Conservation (phyloP, 2,329 filamentous ascomycete genomes). For the Aureobasidium sp. region DNA sequence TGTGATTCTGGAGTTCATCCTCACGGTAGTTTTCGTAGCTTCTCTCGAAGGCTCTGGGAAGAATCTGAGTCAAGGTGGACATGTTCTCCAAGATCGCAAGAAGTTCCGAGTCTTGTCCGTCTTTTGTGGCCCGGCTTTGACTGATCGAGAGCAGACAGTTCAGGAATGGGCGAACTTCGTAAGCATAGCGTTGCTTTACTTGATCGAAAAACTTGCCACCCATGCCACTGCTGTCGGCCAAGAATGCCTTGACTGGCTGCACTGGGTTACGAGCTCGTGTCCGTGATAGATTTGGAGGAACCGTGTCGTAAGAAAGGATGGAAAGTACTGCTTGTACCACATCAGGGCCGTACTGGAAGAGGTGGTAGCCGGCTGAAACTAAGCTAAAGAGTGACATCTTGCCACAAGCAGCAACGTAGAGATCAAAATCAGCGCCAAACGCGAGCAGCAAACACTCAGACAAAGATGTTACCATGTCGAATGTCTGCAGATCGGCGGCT, state of each 20-base stretch:
- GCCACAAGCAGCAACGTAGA: constrained; percentile 54
- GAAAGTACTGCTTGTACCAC: constrained; percentile 60
- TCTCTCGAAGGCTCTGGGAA: constrained; percentile 61
- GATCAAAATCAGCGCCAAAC: constrained; percentile 44
- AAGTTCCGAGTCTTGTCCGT: constrained; percentile 41
- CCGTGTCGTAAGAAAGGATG: constrained; percentile 42
- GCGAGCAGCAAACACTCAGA: constrained; percentile 38
- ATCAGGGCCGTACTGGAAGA: constrained; percentile 66
- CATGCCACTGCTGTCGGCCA: constrained; percentile 13
- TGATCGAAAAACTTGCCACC: constrained; percentile 50
- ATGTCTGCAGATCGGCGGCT: constrained; percentile 41
- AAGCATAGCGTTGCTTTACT: constrained; percentile 73
- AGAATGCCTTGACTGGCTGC: constrained; percentile 15
- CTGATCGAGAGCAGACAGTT: constrained; percentile 62
- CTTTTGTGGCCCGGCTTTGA: constrained; percentile 35
- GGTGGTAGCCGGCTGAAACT: constrained; percentile 58
- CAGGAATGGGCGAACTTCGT: constrained; percentile 74
- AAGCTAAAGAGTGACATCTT: constrained; percentile 63
- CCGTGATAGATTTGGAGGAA: constrained; percentile 10
- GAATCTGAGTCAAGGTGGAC: constrained; percentile 66
- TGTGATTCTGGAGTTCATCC: constrained; percentile 76
- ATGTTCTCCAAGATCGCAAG: constrained; percentile 61
- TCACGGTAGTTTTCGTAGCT: constrained; percentile 74
- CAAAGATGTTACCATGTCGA: constrained; percentile 42
- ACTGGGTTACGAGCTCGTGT: constrained; percentile 8